A percentile compares a stretch with the other conserved stretches of the same genome.
These are phyloP conservation scores for Hemisphaericaspora subhashii DNA, from an alignment of 1,139 yeast genomes.

Conservation along the genomic window DNA sequence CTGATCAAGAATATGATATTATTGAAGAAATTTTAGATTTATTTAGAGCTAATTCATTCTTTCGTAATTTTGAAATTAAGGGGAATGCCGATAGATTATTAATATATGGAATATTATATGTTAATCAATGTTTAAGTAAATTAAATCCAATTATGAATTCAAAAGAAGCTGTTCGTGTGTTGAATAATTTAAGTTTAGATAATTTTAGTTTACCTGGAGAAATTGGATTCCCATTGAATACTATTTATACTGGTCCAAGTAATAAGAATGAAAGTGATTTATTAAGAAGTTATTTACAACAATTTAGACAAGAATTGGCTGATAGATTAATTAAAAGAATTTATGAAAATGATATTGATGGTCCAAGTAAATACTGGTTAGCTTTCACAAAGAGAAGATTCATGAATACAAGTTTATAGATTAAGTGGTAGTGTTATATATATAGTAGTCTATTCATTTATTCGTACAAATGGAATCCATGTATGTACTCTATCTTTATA, in stretches of 20 bases:
- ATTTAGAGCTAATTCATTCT: slow-evolving; percentile 93
- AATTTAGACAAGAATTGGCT: slow-evolving; percentile 93
- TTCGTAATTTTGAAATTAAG: slow-evolving; percentile 94
- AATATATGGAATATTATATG: slow-evolving; percentile 90
- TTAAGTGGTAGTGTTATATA: neutral
- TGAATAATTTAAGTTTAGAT: slow-evolving; percentile 85
- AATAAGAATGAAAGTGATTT: slow-evolving; percentile 77
- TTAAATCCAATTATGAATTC: slow-evolving; percentile 46
- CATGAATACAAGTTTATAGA: slow-evolving; percentile 76
- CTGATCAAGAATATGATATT: slow-evolving; percentile 81
- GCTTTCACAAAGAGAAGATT: slow-evolving; percentile 93
- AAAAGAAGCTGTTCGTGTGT: slow-evolving; percentile 68
- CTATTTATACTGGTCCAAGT: slow-evolving; percentile 74
- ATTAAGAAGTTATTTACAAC: slow-evolving; percentile 77
- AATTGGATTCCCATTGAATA: slow-evolving; percentile 87
- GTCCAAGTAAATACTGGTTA: slow-evolving; percentile 85
- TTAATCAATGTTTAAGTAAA: slow-evolving; percentile 78
- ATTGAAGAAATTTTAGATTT: slow-evolving; percentile 88
- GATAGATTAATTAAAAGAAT: slow-evolving; percentile 73
- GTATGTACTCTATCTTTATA: slow-evolving; percentile 27
- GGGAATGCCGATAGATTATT: slow-evolving; percentile 94
- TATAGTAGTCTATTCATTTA: neutral
- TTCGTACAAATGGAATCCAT: slow-evolving; percentile 30
- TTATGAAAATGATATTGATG: slow-evolving; percentile 52
- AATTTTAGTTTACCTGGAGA: slow-evolving; percentile 94